A percentile compares a stretch with the other conserved stretches of the same genome.
Conservation (phyloP, 371 early-diverging fungal genomes). For the Polyrhizophydium stewartii region DNA sequence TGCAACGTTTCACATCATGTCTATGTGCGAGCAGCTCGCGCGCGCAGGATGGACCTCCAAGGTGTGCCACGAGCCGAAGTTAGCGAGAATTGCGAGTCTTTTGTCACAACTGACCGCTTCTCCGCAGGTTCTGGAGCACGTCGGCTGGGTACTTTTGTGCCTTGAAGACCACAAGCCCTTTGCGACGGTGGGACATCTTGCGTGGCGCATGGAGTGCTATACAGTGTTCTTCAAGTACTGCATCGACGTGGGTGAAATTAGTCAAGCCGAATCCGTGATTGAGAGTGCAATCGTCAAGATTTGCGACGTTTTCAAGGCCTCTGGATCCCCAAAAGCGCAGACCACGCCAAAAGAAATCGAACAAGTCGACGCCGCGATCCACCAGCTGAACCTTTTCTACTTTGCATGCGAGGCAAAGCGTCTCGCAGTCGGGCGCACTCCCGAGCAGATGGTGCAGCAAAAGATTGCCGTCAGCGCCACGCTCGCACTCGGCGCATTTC, state of each 20-base stretch:
- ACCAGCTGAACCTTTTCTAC: not conserved
- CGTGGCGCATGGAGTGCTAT: slow-evolving; percentile 1
- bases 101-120: no score
- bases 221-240: not conserved
- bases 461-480: not conserved
- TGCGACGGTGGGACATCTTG: not conserved
- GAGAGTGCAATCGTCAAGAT: not conserved
- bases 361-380: not conserved
- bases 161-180: not conserved
- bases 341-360: not conserved
- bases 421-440: not conserved
- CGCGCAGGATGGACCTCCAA: not conserved
- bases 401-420: slow-evolving; percentile 1
- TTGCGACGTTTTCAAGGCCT: not conserved
- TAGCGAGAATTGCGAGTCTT: no score
- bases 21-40: not conserved
- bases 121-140: not conserved
- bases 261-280: not conserved
- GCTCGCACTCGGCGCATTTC: not conserved
- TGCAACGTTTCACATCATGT: not conserved
- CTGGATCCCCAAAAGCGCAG: no score
- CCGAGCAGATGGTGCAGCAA: not conserved
- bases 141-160: not conserved
- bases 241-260: not conserved
- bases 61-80: not conserved